Conservation (phyloP, 225 moss, liverwort and hornwort genomes). For the Polytrichum formosum region DNA sequence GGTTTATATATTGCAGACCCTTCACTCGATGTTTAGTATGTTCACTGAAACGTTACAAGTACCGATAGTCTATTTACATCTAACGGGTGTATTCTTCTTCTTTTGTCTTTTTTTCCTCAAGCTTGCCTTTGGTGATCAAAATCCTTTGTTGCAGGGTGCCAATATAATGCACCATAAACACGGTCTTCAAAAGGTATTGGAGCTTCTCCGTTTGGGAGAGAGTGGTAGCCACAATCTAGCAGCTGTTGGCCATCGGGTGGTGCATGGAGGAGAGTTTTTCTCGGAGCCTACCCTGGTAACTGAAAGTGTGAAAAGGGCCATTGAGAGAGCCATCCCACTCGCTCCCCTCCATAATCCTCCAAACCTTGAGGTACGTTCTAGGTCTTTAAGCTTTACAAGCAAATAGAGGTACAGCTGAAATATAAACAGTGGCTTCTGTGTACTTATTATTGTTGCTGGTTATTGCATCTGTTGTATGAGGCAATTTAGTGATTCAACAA, state of each 20-base stretch:
- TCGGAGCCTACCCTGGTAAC: slow-evolving; percentile 73
- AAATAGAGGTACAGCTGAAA: too few relatives aligned
- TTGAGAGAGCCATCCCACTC: slow-evolving; percentile 62
- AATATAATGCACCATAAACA: slow-evolving; percentile 69
- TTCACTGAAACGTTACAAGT: too few relatives aligned
- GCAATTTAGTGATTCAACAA: too few relatives aligned
- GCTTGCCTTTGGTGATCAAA: background rate
- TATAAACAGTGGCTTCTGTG: too few relatives aligned
- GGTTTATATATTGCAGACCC: slow-evolving; percentile 22
- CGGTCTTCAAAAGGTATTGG: slow-evolving; percentile 82
- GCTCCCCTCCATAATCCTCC: slow-evolving; percentile 97
- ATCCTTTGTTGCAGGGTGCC: slow-evolving; percentile 44
- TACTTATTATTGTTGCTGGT: too few relatives aligned
- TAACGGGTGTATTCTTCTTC: too few relatives aligned
- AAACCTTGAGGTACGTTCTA: slow-evolving; percentile 64
- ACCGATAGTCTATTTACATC: too few relatives aligned
- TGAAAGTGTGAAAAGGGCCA: slow-evolving; percentile 68
- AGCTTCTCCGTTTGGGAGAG: slow-evolving; percentile 64
- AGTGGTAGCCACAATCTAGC: slow-evolving; percentile 30
- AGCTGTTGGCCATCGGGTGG: slow-evolving; percentile 93
- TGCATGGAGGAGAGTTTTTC: slow-evolving; percentile 84
- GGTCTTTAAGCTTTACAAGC: too few relatives aligned
- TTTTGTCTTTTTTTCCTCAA: too few relatives aligned
- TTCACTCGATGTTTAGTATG: too few relatives aligned
- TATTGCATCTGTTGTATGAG: too few relatives aligned